Percentiles rank a stretch among this genome's conserved stretches.
Evolutionary conservation across 2,329 filamentous ascomycete species (phyloP).

Genomic region (Aspergillus vadensis): DNA sequence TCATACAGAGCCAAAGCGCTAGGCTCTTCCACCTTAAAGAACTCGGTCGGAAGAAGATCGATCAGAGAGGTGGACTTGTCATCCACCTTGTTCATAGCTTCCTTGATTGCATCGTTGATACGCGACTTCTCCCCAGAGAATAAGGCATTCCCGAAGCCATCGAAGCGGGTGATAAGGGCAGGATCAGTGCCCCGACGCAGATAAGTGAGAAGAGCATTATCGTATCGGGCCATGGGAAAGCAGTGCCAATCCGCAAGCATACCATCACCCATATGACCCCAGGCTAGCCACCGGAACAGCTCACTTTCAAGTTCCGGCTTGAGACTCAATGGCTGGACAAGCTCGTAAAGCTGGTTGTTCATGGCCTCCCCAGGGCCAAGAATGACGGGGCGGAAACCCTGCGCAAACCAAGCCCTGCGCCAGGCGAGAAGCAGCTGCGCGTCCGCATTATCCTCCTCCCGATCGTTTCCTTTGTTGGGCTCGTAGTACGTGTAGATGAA

Average conservation of each 20-base stretch:
- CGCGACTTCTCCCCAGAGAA: conserved; percentile 69
- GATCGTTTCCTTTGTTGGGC: conserved; percentile 62
- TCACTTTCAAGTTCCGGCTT: conserved; percentile 66
- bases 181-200: conserved; percentile 77
- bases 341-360: conserved; percentile 75
- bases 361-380: conserved; percentile 77
- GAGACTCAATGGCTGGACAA: conserved; percentile 63
- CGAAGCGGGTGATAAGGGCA: conserved; percentile 68
- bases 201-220: conserved; percentile 71
- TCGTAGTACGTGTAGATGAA: conserved; percentile 93
- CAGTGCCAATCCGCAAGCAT: conserved; percentile 77
- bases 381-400: conserved; percentile 85
- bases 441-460: conserved; percentile 69
- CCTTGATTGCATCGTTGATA: conserved; percentile 64
- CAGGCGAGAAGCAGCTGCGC: conserved; percentile 79
- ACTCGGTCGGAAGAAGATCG: conserved; percentile 59
- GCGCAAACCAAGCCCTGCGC: conserved; percentile 93
- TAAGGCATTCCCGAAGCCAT: conserved; percentile 69
- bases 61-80: conserved; percentile 65
- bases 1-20: conserved; percentile 78
- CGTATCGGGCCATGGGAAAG: conserved; percentile 77
- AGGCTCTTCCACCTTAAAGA: conserved; percentile 68
- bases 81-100: conserved; percentile 59
- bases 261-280: conserved; percentile 86
- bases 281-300: conserved; percentile 84